Conservation (phyloP, 257 asterid genomes). For the Fraxinus americana region DNA sequence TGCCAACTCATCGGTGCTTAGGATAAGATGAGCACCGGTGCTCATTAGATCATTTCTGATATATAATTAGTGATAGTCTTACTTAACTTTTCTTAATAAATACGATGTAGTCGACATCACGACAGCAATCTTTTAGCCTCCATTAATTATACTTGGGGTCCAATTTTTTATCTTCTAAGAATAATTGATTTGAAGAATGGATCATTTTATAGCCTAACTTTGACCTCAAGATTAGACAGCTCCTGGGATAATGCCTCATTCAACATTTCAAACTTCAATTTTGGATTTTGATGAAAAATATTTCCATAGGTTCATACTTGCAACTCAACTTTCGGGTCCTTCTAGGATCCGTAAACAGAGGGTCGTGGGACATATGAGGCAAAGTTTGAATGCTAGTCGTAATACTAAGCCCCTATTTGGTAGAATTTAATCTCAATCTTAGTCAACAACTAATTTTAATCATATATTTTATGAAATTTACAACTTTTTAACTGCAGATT, state of each 20-base stretch:
- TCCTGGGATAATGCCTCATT: not conserved
- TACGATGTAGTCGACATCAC: no score
- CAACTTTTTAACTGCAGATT: no score
- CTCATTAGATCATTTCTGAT: no score
- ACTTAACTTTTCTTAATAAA: no score
- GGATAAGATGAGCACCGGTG: no score
- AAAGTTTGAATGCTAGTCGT: no score
- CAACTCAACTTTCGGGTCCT: not conserved
- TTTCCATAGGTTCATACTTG: not conserved
- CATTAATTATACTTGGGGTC: not conserved
- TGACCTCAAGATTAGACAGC: not conserved
- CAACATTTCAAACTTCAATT: not conserved
- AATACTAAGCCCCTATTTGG: no score
- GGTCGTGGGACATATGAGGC: not conserved
- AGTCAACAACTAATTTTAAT: no score
- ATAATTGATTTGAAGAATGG: not conserved
- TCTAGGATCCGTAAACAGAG: not conserved
- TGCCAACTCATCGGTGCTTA: no score
- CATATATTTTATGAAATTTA: no score
- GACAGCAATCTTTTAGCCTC: not conserved
- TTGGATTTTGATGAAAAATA: conserved; percentile 1
- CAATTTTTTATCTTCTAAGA: not conserved
- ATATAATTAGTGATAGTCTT: no score
- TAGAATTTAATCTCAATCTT: no score
- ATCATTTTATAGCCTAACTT: not conserved